A percentile compares a stretch with the other conserved stretches of the same genome.
phyloP scores from a whole-genome alignment of 2,329 filamentous ascomycete genomes.

The Botrytis fabae region DNA sequence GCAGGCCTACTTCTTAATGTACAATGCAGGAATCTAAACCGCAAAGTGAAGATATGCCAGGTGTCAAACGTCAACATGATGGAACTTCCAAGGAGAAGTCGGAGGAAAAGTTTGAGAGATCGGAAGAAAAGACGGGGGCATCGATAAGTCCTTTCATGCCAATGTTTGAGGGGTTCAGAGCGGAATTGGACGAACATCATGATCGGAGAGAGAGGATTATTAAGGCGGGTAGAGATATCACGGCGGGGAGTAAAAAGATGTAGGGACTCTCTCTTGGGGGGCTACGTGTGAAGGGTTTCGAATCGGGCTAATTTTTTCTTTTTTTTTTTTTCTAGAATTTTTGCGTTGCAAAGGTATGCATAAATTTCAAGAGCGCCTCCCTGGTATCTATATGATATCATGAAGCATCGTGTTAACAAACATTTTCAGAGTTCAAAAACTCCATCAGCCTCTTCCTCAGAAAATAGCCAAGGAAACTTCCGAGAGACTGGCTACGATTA shows the following conservation, averaged over 20 bases:
- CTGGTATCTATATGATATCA: background rate
- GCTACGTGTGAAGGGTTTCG: background rate
- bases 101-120: conserved; percentile 45
- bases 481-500: conserved; percentile 69
- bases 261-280: conserved; percentile 45
- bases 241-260: conserved; percentile 96
- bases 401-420: background rate
- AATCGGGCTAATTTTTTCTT: conserved; percentile 32
- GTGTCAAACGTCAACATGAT: conserved; percentile 23
- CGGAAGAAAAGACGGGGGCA: conserved; percentile 40
- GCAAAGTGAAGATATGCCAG: conserved; percentile 15
- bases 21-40: conserved; percentile 3
- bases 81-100: conserved; percentile 21
- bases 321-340: conserved; percentile 59
- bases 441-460: conserved; percentile 63
- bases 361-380: background rate
- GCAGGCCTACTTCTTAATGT: background rate
- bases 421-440: conserved; percentile 58
- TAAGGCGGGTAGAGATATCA: conserved; percentile 90
- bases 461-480: conserved; percentile 70
- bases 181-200: conserved; percentile 91
- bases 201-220: conserved; percentile 87
- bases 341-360: conserved; percentile 74
- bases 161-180: conserved; percentile 84
- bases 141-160: conserved; percentile 53